These are phyloP conservation scores for Paraconiothyrium sp. DNA, from an alignment of 2,329 filamentous ascomycete genomes.

Conservation along the genomic window DNA sequence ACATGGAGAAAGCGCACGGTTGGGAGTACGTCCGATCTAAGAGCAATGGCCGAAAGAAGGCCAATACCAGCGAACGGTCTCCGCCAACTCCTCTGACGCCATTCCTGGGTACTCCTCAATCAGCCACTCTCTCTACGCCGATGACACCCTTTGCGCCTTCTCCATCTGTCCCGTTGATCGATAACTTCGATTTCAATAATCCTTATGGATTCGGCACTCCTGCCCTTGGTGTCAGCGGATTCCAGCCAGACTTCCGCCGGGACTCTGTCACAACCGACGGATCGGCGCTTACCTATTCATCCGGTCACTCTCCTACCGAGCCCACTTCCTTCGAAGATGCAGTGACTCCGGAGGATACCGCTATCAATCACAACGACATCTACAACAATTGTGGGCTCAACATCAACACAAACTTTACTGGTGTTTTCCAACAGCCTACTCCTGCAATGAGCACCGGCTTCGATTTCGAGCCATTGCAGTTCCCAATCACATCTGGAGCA, in stretches of 20 bases:
- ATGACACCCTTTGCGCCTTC: constrained; percentile 53
- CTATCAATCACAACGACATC: constrained; percentile 70
- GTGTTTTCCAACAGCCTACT: constrained; percentile 66
- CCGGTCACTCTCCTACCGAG: constrained; percentile 53
- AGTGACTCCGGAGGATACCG: constrained; percentile 56
- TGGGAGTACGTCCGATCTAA: constrained; percentile 94
- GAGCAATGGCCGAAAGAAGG: constrained; percentile 72
- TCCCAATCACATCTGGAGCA: constrained; percentile 31
- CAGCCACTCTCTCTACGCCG: constrained; percentile 46
- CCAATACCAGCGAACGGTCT: constrained; percentile 36
- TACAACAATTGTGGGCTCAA: constrained; percentile 64
- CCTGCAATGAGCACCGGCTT: constrained; percentile 50
- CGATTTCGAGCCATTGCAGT: constrained; percentile 54
- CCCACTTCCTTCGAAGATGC: constrained; percentile 55
- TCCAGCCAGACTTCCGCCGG: constrained; percentile 48
- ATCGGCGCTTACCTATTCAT: constrained; percentile 50
- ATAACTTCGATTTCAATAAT: constrained; percentile 35
- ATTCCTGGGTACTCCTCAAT: constrained; percentile 48
- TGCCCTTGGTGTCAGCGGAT: constrained; percentile 38
- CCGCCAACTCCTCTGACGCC: constrained; percentile 48
- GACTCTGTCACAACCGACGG: constrained; percentile 49
- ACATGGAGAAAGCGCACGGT: constrained; percentile 96
- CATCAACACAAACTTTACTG: constrained; percentile 69
- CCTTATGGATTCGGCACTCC: constrained; percentile 45
- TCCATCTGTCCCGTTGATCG: constrained; percentile 52